Evolutionary conservation across 1,284 basidiomycete species (phyloP).

Genomic region (Ceratobasidium sp.): DNA sequence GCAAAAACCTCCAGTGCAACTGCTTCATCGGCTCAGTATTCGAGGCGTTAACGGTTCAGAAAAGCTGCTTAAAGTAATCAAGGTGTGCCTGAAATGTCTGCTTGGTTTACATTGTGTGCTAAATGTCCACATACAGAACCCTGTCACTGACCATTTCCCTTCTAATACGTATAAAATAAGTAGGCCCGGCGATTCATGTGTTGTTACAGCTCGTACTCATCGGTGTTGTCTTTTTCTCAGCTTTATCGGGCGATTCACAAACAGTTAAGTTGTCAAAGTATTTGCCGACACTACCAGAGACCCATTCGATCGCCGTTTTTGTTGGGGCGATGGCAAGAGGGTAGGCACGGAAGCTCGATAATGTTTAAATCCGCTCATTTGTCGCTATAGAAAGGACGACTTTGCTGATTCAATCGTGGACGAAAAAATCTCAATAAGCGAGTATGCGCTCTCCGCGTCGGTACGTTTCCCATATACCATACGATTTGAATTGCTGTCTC

Average conservation of each 20-base stretch:
- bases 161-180: conserved; percentile 96
- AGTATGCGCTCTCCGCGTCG: conserved; percentile 92
- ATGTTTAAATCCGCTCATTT: conserved; percentile 5
- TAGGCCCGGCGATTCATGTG: conserved; percentile 53
- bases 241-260: conserved; percentile 90
- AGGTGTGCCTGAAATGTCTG: conserved; percentile 56
- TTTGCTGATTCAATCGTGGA: conserved; percentile 98
- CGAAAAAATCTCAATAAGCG: conserved; percentile 96
- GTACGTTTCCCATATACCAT: conserved; percentile 50
- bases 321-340: conserved; percentile 98
- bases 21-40: conserved; percentile 95
- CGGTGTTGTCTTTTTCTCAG: conserved; percentile 52
- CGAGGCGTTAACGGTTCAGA: conserved; percentile 95
- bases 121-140: conserved; percentile 67
- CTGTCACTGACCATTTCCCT: conserved; percentile 94
- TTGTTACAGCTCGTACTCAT: background rate
- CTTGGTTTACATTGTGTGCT: background rate
- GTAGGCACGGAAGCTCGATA: conserved; percentile 45
- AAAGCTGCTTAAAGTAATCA: conserved; percentile 96
- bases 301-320: conserved; percentile 92
- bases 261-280: conserved; percentile 85
- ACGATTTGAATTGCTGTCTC: background rate
- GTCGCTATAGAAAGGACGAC: conserved; percentile 72
- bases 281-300: conserved; percentile 80
- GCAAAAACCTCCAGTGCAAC: conserved; percentile 72